phyloP scores from a whole-genome alignment of 1,139 yeast species.

The Arxiozyma slooffiae region DNA sequence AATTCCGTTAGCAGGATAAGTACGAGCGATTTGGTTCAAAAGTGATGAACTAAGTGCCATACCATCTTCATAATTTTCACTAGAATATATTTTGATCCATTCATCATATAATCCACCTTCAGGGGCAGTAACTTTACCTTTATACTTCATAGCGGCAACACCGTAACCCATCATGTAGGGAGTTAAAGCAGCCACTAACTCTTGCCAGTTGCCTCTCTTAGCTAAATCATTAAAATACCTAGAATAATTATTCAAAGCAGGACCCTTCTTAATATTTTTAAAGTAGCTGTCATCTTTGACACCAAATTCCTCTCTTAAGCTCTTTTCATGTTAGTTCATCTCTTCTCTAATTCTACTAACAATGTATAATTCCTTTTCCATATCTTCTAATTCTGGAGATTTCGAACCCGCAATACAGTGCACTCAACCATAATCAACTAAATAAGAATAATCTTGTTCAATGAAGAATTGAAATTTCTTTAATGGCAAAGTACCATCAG shows the following conservation, averaged over 20 bases:
- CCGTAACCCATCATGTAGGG: constrained; percentile 71
- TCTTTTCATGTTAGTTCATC: constrained; percentile 44
- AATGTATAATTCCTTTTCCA: constrained; percentile 42
- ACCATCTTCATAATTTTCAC: constrained; percentile 48
- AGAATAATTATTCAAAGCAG: constrained; percentile 50
- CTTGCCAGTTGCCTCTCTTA: constrained; percentile 45
- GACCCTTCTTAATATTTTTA: constrained; percentile 40
- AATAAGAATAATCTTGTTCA: constrained; percentile 61
- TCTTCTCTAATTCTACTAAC: constrained; percentile 47
- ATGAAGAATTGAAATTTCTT: constrained; percentile 47
- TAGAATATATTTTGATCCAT: constrained; percentile 54
- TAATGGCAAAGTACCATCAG: constrained; percentile 41
- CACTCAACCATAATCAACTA: constrained; percentile 56
- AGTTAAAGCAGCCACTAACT: constrained; percentile 57
- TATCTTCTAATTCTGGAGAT: constrained; percentile 45
- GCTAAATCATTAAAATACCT: constrained; percentile 48
- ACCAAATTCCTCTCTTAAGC: constrained; percentile 38
- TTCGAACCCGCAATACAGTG: constrained; percentile 55
- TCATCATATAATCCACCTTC: constrained; percentile 29
- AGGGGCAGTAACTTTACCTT: constrained; percentile 13
- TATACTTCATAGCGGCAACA: constrained; percentile 31
- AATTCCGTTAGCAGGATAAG: constrained; percentile 33
- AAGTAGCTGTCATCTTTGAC: constrained; percentile 33
- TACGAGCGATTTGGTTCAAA: constrained; percentile 36
- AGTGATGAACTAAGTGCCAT: constrained; percentile 39